Percentiles rank a stretch among this genome's conserved stretches.
These are phyloP conservation scores for Porpolomopsis calyptriformis DNA, from an alignment of 768 basidiomycete species.

Conservation along the genomic window DNA sequence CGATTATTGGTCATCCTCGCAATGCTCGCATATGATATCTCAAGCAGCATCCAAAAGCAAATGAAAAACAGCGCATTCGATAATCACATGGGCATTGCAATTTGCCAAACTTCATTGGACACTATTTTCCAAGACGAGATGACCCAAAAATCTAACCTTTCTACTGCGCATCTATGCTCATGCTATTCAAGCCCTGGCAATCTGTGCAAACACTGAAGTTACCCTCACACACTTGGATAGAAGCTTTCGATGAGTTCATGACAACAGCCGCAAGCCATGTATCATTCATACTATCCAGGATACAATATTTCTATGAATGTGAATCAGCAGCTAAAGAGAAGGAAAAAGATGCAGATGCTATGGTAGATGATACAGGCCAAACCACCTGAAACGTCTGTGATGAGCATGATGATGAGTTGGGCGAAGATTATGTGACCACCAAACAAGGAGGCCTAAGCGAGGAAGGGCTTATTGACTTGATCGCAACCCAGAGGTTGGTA, in stretches of 20 bases:
- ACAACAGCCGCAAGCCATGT: not conserved
- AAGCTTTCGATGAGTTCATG: constrained; percentile 5
- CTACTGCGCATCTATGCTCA: constrained; percentile 23
- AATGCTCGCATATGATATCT: not conserved
- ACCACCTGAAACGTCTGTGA: too few species aligned
- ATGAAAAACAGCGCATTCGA: not conserved
- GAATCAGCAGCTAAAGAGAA: constrained; percentile 3
- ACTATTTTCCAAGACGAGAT: constrained; percentile 22
- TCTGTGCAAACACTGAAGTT: not conserved
- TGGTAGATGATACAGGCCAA: not conserved
- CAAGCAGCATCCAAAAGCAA: not conserved
- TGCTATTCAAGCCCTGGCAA: constrained; percentile 12
- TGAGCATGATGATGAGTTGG: not conserved
- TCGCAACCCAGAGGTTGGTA: not conserved
- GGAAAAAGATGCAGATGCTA: not conserved
- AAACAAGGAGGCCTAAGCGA: not conserved
- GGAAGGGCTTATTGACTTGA: not conserved
- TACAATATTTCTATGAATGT: constrained; percentile 9
- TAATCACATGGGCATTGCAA: constrained; percentile 18
- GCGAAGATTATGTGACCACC: not conserved
- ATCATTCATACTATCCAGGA: constrained; percentile 4
- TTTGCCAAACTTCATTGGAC: constrained; percentile 27
- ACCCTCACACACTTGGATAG: not conserved
- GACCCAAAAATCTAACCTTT: constrained; percentile 14
- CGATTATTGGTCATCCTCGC: not conserved